phyloP scores from a whole-genome alignment of 257 asterid genomes.

The Fraxinus quadrangulata region DNA sequence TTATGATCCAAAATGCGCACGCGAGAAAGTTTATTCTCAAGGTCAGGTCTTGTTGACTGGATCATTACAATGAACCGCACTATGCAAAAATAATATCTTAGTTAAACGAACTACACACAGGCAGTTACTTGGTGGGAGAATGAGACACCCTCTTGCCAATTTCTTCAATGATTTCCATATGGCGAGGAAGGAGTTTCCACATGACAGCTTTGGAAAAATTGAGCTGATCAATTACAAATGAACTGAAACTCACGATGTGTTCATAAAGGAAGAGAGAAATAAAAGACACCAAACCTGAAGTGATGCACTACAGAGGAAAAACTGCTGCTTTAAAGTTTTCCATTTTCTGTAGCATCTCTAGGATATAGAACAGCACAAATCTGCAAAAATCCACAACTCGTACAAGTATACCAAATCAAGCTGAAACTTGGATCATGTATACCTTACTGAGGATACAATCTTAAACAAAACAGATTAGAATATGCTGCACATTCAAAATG shows the following conservation, averaged over 20 bases:
- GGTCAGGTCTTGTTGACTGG: slow-evolving; percentile 72
- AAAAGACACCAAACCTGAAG: slow-evolving; percentile 70
- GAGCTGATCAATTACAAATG: slow-evolving; percentile 9
- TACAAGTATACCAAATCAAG: slow-evolving; percentile 14
- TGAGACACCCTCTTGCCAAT: slow-evolving; percentile 81
- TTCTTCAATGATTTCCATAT: slow-evolving; percentile 95
- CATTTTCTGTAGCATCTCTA: slow-evolving; percentile 95
- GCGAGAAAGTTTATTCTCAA: slow-evolving; percentile 67
- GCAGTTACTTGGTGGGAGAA: slow-evolving; percentile 1
- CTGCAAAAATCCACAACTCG: slow-evolving; percentile 43
- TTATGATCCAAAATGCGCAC: slow-evolving; percentile 78
- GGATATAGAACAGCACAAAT: slow-evolving; percentile 98
- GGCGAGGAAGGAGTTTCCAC: slow-evolving; percentile 99
- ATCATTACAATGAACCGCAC: slow-evolving; percentile 75
- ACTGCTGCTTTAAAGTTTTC: slow-evolving; percentile 96
- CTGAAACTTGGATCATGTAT: slow-evolving; percentile 1
- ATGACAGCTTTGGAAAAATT: slow-evolving; percentile 18
- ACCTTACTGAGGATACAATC: slow-evolving; percentile 20
- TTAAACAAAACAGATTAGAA: slow-evolving; percentile 8
- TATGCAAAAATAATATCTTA: slow-evolving; percentile 16
- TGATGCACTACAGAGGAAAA: slow-evolving; percentile 96
- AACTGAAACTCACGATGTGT: background rate
- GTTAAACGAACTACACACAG: slow-evolving; percentile 10
- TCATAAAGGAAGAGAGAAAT: slow-evolving; percentile 16
- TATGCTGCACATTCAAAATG: background rate